Conservation (phyloP, 495 filamentous ascomycete species). For the Daldinia childiae region DNA sequence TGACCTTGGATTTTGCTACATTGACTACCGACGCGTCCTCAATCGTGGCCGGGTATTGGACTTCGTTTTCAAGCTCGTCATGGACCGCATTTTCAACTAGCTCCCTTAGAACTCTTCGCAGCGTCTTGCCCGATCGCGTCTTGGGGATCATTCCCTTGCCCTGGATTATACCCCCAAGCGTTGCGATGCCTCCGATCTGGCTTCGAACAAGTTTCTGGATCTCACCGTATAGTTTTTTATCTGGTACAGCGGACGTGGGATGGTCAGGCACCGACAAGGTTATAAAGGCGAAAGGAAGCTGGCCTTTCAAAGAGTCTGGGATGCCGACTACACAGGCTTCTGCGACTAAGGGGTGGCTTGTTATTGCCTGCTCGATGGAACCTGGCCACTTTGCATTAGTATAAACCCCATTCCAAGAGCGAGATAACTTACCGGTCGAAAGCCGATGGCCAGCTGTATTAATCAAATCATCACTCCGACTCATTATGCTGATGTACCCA, state of each 20-base stretch:
- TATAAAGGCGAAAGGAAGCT: conserved; percentile 90
- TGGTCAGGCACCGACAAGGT: conserved; percentile 62
- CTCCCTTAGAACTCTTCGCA: conserved; percentile 81
- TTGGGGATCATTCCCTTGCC: conserved; percentile 92
- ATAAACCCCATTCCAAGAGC: background rate
- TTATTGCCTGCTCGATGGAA: conserved; percentile 88
- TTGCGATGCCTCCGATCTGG: conserved; percentile 89
- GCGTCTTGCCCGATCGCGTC: conserved; percentile 87
- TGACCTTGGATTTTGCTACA: conserved; percentile 58
- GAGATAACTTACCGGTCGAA: conserved; percentile 72
- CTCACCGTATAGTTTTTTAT: conserved; percentile 57
- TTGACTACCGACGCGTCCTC: conserved; percentile 62
- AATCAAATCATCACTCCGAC: conserved; percentile 88
- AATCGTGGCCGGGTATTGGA: conserved; percentile 63
- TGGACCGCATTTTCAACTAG: conserved; percentile 74
- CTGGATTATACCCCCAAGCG: conserved; percentile 82
- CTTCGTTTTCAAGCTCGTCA: conserved; percentile 59
- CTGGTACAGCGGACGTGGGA: conserved; percentile 56
- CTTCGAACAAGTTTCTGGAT: conserved; percentile 75
- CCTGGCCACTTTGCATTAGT: conserved; percentile 53
- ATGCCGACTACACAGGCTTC: conserved; percentile 88
- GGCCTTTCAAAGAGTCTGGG: conserved; percentile 86
- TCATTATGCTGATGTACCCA: conserved; percentile 88
- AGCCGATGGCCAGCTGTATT: conserved; percentile 95
- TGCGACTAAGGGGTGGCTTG: conserved; percentile 76